A percentile compares a stretch with the other conserved stretches of the same genome.
Conservation (phyloP, 192 early-diverging fungal species). For the Entomortierella beljakovae region DNA sequence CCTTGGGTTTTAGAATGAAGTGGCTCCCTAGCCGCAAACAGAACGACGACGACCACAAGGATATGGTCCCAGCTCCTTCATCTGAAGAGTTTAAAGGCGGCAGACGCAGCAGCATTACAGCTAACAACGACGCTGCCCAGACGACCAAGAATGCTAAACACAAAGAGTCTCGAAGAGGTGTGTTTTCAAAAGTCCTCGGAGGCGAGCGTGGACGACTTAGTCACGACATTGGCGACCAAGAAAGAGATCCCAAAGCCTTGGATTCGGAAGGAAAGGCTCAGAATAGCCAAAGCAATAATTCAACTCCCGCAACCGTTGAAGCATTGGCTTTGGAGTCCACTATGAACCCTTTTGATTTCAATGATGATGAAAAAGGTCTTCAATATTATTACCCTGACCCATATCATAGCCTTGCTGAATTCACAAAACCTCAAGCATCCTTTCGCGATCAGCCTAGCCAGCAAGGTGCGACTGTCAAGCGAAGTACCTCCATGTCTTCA, state of each 20-base stretch:
- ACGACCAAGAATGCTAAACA: constrained; percentile 11
- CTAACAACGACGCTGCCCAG: background rate
- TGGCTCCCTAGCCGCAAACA: constrained; percentile 32
- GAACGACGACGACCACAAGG: constrained; percentile 7
- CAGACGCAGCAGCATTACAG: background rate
- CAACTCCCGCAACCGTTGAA: constrained; percentile 24
- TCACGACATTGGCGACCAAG: constrained; percentile 31
- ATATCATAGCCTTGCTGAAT: constrained; percentile 19
- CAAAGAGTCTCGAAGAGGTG: constrained; percentile 19
- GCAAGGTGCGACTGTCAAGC: background rate
- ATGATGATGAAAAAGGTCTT: constrained; percentile 25
- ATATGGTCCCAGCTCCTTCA: background rate
- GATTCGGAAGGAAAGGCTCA: constrained; percentile 1
- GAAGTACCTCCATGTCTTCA: background rate
- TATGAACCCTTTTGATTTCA: constrained; percentile 2
- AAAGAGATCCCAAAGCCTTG: background rate
- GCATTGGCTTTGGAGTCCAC: constrained; percentile 12
- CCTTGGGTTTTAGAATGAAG: constrained; percentile 9
- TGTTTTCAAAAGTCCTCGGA: constrained; percentile 33
- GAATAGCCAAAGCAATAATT: background rate
- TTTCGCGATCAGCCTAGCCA: background rate
- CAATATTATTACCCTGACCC: constrained; percentile 47
- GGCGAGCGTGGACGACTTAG: constrained; percentile 7
- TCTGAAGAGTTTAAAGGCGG: constrained; percentile 6
- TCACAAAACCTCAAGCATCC: background rate